phyloP scores from a whole-genome alignment of 805 yeast genomes.

The Suhomyces pyralidae region DNA sequence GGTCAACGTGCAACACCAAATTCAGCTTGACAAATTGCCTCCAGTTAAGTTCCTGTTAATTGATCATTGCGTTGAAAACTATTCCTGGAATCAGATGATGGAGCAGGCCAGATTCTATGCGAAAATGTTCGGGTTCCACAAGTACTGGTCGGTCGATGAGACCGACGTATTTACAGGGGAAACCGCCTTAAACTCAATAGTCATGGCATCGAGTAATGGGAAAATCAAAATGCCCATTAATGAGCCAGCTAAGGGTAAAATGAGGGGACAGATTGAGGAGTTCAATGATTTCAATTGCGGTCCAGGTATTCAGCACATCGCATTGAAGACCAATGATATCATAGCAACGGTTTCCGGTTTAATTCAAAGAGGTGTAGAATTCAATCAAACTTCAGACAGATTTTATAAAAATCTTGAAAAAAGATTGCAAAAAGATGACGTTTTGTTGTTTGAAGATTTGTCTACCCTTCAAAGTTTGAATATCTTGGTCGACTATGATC shows the following conservation, averaged over 20 bases:
- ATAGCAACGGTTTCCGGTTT: constrained; percentile 52
- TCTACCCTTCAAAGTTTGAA: constrained; percentile 47
- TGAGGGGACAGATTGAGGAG: constrained; percentile 78
- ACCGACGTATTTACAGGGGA: constrained; percentile 64
- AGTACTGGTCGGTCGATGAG: constrained; percentile 85
- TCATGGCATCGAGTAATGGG: constrained; percentile 69
- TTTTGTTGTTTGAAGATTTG: constrained; percentile 52
- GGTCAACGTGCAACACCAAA: constrained; percentile 3
- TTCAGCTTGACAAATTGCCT: constrained; percentile 18
- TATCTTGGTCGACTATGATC: constrained; percentile 75
- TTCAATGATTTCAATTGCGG: constrained; percentile 72
- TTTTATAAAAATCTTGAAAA: constrained; percentile 55
- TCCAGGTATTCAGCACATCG: constrained; percentile 84
- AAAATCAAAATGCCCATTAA: constrained; percentile 76
- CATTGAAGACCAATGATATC: constrained; percentile 62
- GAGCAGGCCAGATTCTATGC: constrained; percentile 58
- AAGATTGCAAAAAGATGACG: constrained; percentile 43
- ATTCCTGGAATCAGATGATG: constrained; percentile 65
- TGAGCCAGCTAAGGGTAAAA: constrained; percentile 71
- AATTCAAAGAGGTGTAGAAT: constrained; percentile 63
- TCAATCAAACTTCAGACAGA: constrained; percentile 54
- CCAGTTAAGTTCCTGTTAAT: constrained; percentile 43
- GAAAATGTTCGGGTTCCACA: constrained; percentile 64
- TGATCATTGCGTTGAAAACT: constrained; percentile 83
- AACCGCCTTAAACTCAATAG: constrained; percentile 69